Percentiles rank a stretch among this genome's conserved stretches.
Evolutionary conservation across 2,329 filamentous ascomycete genomes (phyloP).

Genomic region (Alternaria burnsii): DNA sequence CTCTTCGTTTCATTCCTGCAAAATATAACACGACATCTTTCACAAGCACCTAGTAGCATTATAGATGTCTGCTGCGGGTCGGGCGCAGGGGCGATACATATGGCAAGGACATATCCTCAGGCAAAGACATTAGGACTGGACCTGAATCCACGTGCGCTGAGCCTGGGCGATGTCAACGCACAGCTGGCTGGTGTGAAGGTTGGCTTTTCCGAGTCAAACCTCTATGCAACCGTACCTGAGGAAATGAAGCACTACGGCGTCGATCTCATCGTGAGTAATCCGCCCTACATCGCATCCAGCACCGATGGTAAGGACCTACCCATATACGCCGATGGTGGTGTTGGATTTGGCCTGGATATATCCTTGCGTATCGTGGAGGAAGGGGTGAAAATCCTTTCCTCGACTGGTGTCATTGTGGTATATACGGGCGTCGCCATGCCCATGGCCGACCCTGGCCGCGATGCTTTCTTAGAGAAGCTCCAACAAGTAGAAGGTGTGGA

Average conservation of each 20-base stretch:
- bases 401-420: conserved; percentile 26
- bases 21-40: conserved; percentile 18
- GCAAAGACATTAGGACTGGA: conserved; percentile 32
- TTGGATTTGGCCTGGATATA: conserved; percentile 31
- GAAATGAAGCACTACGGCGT: conserved; percentile 16
- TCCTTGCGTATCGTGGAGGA: conserved; percentile 32
- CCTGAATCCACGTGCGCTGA: conserved; percentile 30
- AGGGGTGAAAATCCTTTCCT: conserved; percentile 27
- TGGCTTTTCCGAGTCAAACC: conserved; percentile 29
- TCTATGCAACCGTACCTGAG: conserved; percentile 26
- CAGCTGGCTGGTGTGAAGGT: conserved; percentile 23
- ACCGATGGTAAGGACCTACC: conserved; percentile 30
- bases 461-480: conserved; percentile 29
- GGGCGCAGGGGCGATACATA: conserved; percentile 35
- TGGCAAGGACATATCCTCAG: conserved; percentile 27
- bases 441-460: conserved; percentile 22
- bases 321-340: conserved; percentile 37
- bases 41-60: conserved; percentile 17
- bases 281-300: conserved; percentile 37
- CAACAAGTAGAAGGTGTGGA: conserved; percentile 21
- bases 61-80: conserved; percentile 38
- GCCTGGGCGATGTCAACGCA: conserved; percentile 28
- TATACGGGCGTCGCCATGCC: conserved; percentile 37
- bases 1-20: conserved; percentile 32
- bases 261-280: conserved; percentile 37